A percentile compares a stretch with the other conserved stretches of the same genome.
Conservation (phyloP, 495 filamentous ascomycete species). For the Penicillium roqueforti region DNA sequence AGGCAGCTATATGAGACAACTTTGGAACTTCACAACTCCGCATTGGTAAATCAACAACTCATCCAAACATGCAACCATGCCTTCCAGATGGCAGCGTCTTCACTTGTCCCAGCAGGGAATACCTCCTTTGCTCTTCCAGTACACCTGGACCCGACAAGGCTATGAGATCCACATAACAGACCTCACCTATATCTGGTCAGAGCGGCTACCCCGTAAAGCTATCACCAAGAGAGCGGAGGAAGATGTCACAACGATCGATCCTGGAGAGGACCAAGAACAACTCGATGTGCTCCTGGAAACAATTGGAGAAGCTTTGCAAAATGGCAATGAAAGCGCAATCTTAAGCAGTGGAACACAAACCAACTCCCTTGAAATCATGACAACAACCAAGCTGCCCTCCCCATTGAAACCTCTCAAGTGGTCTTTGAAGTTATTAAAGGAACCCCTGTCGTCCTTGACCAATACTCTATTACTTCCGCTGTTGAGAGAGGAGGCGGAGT, state of each 20-base stretch:
- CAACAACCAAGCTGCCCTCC: constrained; percentile 59
- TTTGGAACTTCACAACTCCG: neutral
- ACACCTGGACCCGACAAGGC: constrained; percentile 44
- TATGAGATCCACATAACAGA: constrained; percentile 82
- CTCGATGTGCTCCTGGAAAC: constrained; percentile 68
- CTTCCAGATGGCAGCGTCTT: constrained; percentile 38
- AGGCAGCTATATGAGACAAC: constrained; percentile 16
- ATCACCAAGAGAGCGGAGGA: constrained; percentile 65
- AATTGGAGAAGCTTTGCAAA: constrained; percentile 58
- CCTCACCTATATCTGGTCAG: constrained; percentile 79
- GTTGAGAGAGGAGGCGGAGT: constrained; percentile 52
- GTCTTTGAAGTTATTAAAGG: constrained; percentile 56
- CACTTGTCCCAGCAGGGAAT: constrained; percentile 13
- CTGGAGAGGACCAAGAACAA: constrained; percentile 70
- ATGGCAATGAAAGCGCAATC: constrained; percentile 32
- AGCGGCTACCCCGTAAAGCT: constrained; percentile 56
- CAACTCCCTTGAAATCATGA: constrained; percentile 50
- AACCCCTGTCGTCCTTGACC: constrained; percentile 50
- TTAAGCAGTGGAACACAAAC: constrained; percentile 23
- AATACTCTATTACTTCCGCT: constrained; percentile 66
- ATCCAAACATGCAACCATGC: constrained; percentile 33
- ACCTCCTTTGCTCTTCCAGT: constrained; percentile 55
- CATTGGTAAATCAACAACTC: neutral
- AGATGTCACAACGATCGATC: constrained; percentile 75
- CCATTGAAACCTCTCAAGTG: constrained; percentile 67